Percentiles rank a stretch among this genome's conserved stretches.
Evolutionary conservation across 2,329 filamentous ascomycete genomes (phyloP).

Genomic region (Grosmannia serpens): DNA sequence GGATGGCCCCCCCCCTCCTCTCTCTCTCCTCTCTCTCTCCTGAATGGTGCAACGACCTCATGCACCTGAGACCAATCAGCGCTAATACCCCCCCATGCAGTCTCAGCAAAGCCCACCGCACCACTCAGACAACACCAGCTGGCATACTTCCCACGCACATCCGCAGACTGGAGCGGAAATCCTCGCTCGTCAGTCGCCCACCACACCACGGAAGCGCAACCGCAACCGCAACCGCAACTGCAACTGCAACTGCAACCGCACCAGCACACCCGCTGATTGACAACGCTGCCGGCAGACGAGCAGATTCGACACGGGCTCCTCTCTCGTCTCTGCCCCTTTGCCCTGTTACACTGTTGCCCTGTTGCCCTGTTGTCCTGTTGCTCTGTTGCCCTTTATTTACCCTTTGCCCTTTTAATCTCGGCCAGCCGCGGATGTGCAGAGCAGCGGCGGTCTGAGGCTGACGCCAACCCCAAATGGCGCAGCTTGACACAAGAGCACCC

Average conservation of each 20-base stretch:
- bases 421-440: conserved; percentile 10
- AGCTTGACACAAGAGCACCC: conserved; percentile 15
- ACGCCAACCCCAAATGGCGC: conserved; percentile 21
- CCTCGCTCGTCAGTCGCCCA: neutral
- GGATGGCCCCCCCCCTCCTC: neutral
- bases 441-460: conserved; percentile 14
- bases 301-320: neutral
- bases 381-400: neutral
- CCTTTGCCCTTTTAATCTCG: neutral
- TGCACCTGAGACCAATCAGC: conserved; percentile 13
- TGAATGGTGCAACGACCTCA: conserved; percentile 1
- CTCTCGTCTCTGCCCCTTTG: neutral
- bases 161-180: conserved; percentile 1
- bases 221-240: neutral
- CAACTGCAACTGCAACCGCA: neutral
- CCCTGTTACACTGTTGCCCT: too few species aligned
- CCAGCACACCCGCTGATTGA: neutral
- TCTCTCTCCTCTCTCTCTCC: neutral
- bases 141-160: conserved; percentile 7
- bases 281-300: neutral
- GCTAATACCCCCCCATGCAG: conserved; percentile 8
- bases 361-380: too few species aligned
- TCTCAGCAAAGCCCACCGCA: conserved; percentile 6
- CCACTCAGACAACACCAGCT: conserved; percentile 13
- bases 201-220: neutral